Evolutionary conservation across 305 asterid species (phyloP).

Genomic region (Striga hermonthica): DNA sequence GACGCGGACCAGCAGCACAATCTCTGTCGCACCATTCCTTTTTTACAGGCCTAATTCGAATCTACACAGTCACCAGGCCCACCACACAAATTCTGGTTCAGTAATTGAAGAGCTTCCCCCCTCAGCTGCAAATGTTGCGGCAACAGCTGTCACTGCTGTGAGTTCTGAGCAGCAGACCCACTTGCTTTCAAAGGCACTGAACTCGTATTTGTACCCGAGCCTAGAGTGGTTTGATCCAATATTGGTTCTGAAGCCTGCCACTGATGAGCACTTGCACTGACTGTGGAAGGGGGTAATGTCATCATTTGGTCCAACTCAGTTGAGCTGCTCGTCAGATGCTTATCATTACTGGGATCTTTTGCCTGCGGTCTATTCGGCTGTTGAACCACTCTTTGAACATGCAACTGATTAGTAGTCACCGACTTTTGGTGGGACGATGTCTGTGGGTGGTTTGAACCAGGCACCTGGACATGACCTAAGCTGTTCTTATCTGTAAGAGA

Average conservation of each 20-base stretch:
- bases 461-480: slow-evolving; percentile 45
- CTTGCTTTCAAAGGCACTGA: slow-evolving; percentile 39
- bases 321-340: slow-evolving; percentile 40
- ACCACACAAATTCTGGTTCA: slow-evolving; percentile 47
- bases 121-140: slow-evolving; percentile 47
- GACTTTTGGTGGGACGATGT: slow-evolving; percentile 41
- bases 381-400: slow-evolving; percentile 46
- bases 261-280: slow-evolving; percentile 27
- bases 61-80: slow-evolving; percentile 51
- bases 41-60: slow-evolving; percentile 48
- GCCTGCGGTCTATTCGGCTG: slow-evolving; percentile 40
- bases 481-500: slow-evolving; percentile 46
- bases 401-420: slow-evolving; percentile 40
- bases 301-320: slow-evolving; percentile 38
- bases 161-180: slow-evolving; percentile 38
- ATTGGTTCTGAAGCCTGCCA: slow-evolving; percentile 42
- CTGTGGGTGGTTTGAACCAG: slow-evolving; percentile 44
- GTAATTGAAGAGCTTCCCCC: slow-evolving; percentile 50
- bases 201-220: slow-evolving; percentile 41
- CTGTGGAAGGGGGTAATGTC: slow-evolving; percentile 36
- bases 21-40: slow-evolving; percentile 31
- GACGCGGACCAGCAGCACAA: slow-evolving; percentile 37
- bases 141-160: slow-evolving; percentile 43
- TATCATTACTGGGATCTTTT: slow-evolving; percentile 40
- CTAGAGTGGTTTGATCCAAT: slow-evolving; percentile 42